phyloP scores from a whole-genome alignment of 2,329 filamentous ascomycete genomes.

The Neoarthrinium moseri region DNA sequence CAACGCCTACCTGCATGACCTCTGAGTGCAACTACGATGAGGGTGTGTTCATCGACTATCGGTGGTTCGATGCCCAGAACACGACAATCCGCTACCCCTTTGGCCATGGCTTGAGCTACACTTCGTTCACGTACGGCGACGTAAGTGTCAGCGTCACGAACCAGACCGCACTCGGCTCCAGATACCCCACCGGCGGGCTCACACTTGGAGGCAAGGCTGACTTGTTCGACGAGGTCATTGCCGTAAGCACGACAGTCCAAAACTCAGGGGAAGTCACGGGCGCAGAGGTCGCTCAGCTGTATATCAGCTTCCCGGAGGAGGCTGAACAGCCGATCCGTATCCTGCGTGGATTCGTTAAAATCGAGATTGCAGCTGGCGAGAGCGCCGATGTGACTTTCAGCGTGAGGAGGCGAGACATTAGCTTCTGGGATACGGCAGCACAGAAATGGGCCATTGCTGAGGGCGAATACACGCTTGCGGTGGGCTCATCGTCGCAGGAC shows the following conservation, averaged over 20 bases:
- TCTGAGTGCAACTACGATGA: conserved; percentile 11
- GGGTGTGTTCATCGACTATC: conserved; percentile 49
- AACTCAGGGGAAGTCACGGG: conserved; percentile 64
- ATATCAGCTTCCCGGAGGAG: conserved; percentile 41
- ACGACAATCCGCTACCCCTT: conserved; percentile 54
- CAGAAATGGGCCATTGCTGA: conserved; percentile 59
- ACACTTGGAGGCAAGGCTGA: conserved; percentile 43
- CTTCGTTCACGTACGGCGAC: conserved; percentile 19
- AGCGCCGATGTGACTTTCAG: conserved; percentile 48
- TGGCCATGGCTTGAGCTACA: conserved; percentile 40
- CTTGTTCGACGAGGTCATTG: conserved; percentile 43
- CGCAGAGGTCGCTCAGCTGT: conserved; percentile 66
- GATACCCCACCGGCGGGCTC: conserved; percentile 27
- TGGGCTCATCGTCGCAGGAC: conserved; percentile 1
- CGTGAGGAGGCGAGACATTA: conserved; percentile 59
- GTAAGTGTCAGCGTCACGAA: conserved; percentile 1
- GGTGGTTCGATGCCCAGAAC: conserved; percentile 50
- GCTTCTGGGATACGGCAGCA: conserved; percentile 58
- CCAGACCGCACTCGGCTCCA: not conserved
- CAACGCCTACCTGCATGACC: conserved; percentile 29
- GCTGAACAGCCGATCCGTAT: conserved; percentile 43
- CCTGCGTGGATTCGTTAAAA: conserved; percentile 63
- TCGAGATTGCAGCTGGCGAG: conserved; percentile 46
- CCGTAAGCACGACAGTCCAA: conserved; percentile 58
- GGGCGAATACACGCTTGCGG: conserved; percentile 22